Evolutionary conservation across 2,329 filamentous ascomycete genomes (phyloP).

Genomic region (Hortaea sp.): DNA sequence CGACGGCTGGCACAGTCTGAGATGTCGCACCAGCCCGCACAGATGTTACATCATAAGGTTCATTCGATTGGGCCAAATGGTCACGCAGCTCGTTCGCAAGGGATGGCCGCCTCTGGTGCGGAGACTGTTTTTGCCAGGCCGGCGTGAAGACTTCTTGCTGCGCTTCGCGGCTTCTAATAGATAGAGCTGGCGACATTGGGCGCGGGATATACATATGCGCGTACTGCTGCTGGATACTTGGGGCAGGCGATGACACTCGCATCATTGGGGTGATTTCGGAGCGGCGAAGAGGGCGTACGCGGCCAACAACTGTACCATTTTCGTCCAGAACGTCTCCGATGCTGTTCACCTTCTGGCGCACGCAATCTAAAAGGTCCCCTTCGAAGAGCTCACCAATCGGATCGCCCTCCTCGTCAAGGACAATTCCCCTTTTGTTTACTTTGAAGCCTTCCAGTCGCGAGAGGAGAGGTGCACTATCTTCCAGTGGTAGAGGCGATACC

Average conservation of each 20-base stretch:
- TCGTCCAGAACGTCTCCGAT: conserved; percentile 39
- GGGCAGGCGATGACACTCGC: conserved; percentile 1
- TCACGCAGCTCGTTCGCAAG: conserved; percentile 4
- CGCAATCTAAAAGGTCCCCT: conserved; percentile 34
- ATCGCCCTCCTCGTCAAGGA: conserved; percentile 39
- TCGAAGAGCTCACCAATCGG: conserved; percentile 38
- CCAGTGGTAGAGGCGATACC: background rate
- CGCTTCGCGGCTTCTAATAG: background rate
- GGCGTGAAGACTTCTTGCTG: conserved; percentile 6
- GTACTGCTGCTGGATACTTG: background rate
- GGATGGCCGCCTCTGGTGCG: background rate
- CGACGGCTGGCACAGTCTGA: conserved; percentile 1
- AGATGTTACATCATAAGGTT: background rate
- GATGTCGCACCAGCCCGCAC: conserved; percentile 1
- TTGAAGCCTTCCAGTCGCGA: conserved; percentile 41
- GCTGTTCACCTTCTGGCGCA: conserved; percentile 37
- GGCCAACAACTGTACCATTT: conserved; percentile 36
- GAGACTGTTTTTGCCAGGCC: conserved; percentile 4
- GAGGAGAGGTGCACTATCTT: conserved; percentile 24
- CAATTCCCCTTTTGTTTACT: conserved; percentile 45
- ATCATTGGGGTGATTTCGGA: conserved; percentile 2
- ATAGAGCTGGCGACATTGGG: background rate
- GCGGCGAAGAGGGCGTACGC: conserved; percentile 11
- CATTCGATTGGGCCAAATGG: background rate
- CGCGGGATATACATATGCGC: background rate